Evolutionary conservation across 164 flowering plant species (phyloP).

Genomic region (Warburgia ugandensis): DNA sequence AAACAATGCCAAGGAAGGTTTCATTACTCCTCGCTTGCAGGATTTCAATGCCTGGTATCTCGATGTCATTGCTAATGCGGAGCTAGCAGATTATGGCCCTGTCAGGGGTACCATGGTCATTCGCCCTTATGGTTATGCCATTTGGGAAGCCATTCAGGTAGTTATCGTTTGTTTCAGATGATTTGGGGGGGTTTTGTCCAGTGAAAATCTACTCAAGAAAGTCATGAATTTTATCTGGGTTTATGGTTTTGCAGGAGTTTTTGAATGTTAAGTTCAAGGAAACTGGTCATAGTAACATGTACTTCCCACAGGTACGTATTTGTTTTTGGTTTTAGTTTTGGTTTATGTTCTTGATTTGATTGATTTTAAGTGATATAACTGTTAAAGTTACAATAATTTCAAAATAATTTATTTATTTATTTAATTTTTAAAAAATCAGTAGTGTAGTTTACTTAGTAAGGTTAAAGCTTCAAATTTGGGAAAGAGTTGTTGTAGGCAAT

Average conservation of each 20-base stretch:
- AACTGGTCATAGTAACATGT: slow-evolving; percentile 97
- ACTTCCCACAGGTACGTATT: slow-evolving; percentile 77
- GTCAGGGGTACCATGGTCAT: slow-evolving; percentile 98
- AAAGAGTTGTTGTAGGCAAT: too few species aligned
- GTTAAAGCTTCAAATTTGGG: too few species aligned
- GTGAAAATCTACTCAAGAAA: neutral
- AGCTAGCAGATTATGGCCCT: slow-evolving; percentile 95
- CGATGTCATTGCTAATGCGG: slow-evolving; percentile 73
- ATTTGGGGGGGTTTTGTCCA: neutral
- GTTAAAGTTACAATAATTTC: too few species aligned
- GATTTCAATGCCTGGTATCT: slow-evolving; percentile 93
- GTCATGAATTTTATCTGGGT: neutral
- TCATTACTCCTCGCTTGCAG: slow-evolving; percentile 77
- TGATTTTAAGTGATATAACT: too few species aligned
- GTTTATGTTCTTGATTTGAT: too few species aligned
- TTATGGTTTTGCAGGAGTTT: slow-evolving; percentile 59
- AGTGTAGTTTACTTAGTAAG: too few species aligned
- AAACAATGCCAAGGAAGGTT: slow-evolving; percentile 30
- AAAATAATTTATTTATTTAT: too few species aligned
- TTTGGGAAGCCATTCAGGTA: slow-evolving; percentile 98
- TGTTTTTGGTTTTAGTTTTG: slow-evolving; percentile 1
- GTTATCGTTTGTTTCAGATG: neutral
- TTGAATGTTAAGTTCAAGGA: slow-evolving; percentile 94
- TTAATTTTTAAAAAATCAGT: too few species aligned
- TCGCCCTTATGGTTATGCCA: slow-evolving; percentile 94